phyloP scores from a whole-genome alignment of 2,329 filamentous ascomycete genomes.

The Penicillium decumbens region DNA sequence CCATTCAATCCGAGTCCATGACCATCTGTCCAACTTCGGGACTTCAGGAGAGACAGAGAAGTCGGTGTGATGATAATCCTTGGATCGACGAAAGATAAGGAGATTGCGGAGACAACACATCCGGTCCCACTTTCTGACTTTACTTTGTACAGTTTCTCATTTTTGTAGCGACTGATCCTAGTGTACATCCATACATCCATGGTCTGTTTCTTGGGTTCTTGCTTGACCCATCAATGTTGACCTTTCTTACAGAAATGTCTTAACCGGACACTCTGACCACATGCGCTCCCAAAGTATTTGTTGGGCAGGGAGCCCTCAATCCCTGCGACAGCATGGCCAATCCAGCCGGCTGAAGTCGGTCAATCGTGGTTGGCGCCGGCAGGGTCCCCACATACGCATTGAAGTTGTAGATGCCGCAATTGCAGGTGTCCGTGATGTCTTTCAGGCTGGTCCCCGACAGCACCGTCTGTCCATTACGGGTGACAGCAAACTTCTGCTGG shows the following conservation, averaged over 20 bases:
- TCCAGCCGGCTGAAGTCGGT: conserved; percentile 37
- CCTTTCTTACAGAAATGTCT: neutral
- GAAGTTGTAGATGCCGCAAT: conserved; percentile 53
- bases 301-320: conserved; percentile 28
- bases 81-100: neutral
- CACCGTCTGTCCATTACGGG: conserved; percentile 40
- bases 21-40: neutral
- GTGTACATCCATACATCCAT: neutral
- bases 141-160: neutral
- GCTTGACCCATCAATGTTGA: neutral
- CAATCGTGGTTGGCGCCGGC: conserved; percentile 33
- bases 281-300: conserved; percentile 23
- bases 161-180: neutral
- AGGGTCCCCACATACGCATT: conserved; percentile 54
- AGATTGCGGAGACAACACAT: neutral
- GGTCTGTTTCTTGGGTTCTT: neutral
- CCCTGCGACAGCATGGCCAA: conserved; percentile 26
- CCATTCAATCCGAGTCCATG: conserved; percentile 10
- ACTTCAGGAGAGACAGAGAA: neutral
- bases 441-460: conserved; percentile 49
- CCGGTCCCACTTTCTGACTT: neutral
- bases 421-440: conserved; percentile 48
- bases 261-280: neutral
- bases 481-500: conserved; percentile 46
- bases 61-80: conserved; percentile 2